Base-by-base conservation (phyloP, 768 basidiomycete genomes). In the Mycena vulgaris region DNA sequence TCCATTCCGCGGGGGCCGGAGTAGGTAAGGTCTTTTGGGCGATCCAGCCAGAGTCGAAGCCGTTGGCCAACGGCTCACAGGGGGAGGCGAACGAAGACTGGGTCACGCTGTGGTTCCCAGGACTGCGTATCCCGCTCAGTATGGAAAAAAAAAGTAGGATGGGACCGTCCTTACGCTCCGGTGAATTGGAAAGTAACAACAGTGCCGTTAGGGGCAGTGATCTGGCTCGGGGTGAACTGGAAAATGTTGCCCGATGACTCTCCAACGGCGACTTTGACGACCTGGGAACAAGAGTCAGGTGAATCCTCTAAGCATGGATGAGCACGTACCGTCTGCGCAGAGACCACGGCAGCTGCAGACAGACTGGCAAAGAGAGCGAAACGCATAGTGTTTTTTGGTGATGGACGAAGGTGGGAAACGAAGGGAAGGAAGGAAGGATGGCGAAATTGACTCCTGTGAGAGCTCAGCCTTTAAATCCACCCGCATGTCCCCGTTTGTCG, bases 21-120 rank as follows among this genome's bases (percentile, higher is more conserved):
- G 63, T 68, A 75, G 16, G 63, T 69, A 74, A 13, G 17, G 73
- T 45, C 8, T 68, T 16, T 53, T 23, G 31, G 85, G 82, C 40
- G 21, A 88, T 77, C 80, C 80, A 88, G 30, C 88, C 89, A 23
- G 89, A 89, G 79, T 88, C 87, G 62, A 89, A 89, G 21, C 89
- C 89, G 21, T 82, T 81, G 0, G 71, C 37, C 47, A 82, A 11
- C 11, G 85, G 86, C 63, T 81, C 75, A 71, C 88, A 90, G 1
- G 88, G 88, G 52, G 77, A 72, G 17, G 71, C 62, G 69, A 89
- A 87, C 0, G 82, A 74, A 14, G 88, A 87, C 75, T 90, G 89
- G 5, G 88, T 87, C 27, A 90, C 81, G 35, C 81, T 81, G 78
- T 90, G 88, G 76, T 88, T 88, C 66, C 87, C 87, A 2, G 87